Base-by-base conservation (phyloP, 2,329 filamentous ascomycete species). In the Talaromyces sp. region DNA sequence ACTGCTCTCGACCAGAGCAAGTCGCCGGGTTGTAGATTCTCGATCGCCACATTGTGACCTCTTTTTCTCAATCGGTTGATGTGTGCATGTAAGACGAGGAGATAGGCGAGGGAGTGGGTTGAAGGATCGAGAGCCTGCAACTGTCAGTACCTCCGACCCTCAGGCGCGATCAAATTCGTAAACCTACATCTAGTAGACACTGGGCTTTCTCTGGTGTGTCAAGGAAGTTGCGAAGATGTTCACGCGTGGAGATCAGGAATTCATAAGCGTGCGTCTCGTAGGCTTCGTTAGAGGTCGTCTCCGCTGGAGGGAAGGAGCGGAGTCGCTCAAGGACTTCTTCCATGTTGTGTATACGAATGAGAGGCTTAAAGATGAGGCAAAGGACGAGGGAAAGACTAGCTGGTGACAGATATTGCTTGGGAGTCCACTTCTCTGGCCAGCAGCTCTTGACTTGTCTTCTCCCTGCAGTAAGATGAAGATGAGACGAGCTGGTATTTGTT, bases 21-120 rank as follows among this genome's bases (percentile, higher is more conserved):
- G 6, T 78, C 77, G 1, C 77, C 76, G 1, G 81, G 82, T 58
- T 69, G 68, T 7, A 83, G 69, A 42, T 76, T 69, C 7, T 78
- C 75, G 7, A 77, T 71, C 5, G 77, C 67, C 35, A 67, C 67
- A 62, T 73, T 66, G 39, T 76, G 67, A 60, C 73, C 65, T 61
- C 70, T 72, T 67, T 77, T 72, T 68, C 77, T 70, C 35, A 69
- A 37, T 46, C 65, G 72, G 42, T 76, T 71, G 62, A 85, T 78
- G 65, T 82, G 80, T 35, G 79, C 77, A 54, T 79, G 72, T 40
- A 89, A 77, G 54, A 83, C 77, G 65, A 79, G 81, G 57, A 86
- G 75, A 72, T 87, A 89, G 8, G 84, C 78, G 65, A 88, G 79
- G 18, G 84, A 83, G 71, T 89, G 85, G 42, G 79, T 72, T 7